phyloP scores from a whole-genome alignment of 768 basidiomycete genomes.

The Suillus subluteus region DNA sequence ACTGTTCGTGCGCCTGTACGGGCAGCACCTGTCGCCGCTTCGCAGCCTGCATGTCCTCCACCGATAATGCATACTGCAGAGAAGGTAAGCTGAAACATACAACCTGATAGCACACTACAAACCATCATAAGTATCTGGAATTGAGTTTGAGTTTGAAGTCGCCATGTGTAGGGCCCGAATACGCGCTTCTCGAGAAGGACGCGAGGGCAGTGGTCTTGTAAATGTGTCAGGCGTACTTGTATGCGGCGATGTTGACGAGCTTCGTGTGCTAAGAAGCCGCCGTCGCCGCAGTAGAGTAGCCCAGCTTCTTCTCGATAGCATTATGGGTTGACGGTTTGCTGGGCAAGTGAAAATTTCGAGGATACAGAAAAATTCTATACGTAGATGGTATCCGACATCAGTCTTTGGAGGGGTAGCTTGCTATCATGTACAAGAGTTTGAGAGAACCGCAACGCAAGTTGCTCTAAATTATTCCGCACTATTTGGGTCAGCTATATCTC shows the following conservation, averaged over 20 bases:
- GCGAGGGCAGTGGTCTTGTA: background rate
- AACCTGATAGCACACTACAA: constrained; percentile 10
- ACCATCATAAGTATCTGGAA: constrained; percentile 30
- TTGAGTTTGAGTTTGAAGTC: background rate
- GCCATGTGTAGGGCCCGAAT: background rate
- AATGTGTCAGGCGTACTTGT: too few relatives aligned
- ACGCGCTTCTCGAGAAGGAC: background rate
- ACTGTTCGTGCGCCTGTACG: constrained; percentile 81
- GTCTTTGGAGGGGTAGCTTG: background rate
- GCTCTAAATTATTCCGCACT: background rate
- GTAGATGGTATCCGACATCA: background rate
- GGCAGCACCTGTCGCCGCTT: constrained; percentile 87
- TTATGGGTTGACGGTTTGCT: background rate
- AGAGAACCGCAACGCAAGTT: background rate
- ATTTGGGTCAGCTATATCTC: background rate
- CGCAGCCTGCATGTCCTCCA: constrained; percentile 92
- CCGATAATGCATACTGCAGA: constrained; percentile 82
- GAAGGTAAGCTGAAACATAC: constrained; percentile 41
- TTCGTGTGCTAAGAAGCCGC: background rate
- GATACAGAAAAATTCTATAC: background rate
- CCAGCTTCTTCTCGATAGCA: constrained; percentile 7
- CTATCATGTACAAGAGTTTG: background rate
- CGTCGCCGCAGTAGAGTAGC: background rate
- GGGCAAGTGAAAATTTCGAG: background rate
- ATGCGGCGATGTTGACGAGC: background rate